A percentile compares a stretch with the other conserved stretches of the same genome.
Evolutionary conservation across 2,329 filamentous ascomycete species (phyloP).

Genomic region (Tolypocladium ovalisporum): DNA sequence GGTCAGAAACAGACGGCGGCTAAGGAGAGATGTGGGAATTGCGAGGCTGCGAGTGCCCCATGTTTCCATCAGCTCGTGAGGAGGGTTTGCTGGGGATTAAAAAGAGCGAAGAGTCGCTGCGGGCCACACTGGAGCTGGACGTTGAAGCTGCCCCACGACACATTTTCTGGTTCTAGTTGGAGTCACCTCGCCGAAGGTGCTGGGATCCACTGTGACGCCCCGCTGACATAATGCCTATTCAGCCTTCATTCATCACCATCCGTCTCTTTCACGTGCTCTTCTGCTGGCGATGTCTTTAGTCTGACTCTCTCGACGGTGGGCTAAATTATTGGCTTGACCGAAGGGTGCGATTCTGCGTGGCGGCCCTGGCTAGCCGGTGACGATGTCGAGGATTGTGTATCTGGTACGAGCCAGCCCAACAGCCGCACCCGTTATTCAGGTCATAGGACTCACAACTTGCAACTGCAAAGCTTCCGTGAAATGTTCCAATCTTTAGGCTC

Average conservation of each 20-base stretch:
- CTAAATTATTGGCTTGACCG: background rate
- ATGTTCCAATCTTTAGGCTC: background rate
- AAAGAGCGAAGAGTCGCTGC: background rate
- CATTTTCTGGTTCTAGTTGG: constrained; percentile 1
- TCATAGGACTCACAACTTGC: no score
- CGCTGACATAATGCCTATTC: background rate
- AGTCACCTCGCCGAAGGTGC: background rate
- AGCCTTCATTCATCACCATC: background rate
- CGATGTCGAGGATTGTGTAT: no score
- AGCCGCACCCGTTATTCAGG: background rate
- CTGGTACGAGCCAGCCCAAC: no score
- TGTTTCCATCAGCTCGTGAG: constrained; percentile 15
- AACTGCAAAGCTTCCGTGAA: background rate
- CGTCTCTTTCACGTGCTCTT: no score
- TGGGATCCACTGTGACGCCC: background rate
- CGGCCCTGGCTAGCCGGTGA: background rate
- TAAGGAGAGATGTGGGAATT: constrained; percentile 1
- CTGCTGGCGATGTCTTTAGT: background rate
- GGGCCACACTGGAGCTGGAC: background rate
- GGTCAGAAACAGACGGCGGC: constrained; percentile 1
- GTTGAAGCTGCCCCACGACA: constrained; percentile 5
- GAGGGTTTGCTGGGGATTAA: background rate
- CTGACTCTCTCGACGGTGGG: background rate
- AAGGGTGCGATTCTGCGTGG: background rate
- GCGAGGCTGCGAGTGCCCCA: constrained; percentile 13